These are phyloP conservation scores for Polysphondylium violaceum DNA, from an alignment of 78 protist species.

Conservation along the genomic window DNA sequence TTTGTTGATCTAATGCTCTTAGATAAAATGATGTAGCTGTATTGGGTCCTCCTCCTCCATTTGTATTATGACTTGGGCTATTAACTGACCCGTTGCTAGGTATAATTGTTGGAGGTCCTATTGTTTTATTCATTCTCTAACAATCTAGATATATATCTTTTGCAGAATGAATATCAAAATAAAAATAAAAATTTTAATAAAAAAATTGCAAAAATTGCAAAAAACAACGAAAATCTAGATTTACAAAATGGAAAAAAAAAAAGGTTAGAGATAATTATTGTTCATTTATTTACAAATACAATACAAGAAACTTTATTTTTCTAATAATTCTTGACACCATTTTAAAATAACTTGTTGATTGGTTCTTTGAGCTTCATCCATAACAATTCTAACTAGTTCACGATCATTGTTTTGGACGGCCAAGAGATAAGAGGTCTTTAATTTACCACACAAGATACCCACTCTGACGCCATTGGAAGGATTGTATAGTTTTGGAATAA, in stretches of 20 bases:
- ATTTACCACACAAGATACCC: slow-evolving; percentile 56
- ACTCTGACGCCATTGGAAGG: slow-evolving; percentile 38
- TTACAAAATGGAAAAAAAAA: too few species aligned
- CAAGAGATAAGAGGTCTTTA: slow-evolving; percentile 70
- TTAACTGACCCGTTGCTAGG: not conserved
- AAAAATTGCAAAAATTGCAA: too few species aligned
- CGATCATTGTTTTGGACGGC: slow-evolving; percentile 65
- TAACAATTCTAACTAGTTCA: slow-evolving; percentile 40
- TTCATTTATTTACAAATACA: too few species aligned
- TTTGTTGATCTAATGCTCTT: slow-evolving; percentile 7
- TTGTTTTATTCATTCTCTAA: slow-evolving; percentile 15
- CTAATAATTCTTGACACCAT: slow-evolving; percentile 59
- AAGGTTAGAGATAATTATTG: too few species aligned
- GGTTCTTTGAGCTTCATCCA: slow-evolving; percentile 75
- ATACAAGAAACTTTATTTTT: too few species aligned
- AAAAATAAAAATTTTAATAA: too few species aligned
- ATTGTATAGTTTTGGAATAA: slow-evolving; percentile 31
- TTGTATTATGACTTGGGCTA: not conserved
- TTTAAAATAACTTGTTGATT: slow-evolving; percentile 36
- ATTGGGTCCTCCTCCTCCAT: not conserved
- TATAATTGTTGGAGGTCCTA: slow-evolving; percentile 8
- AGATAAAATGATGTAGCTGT: not conserved
- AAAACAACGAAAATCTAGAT: too few species aligned
- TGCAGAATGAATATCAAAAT: too few species aligned
- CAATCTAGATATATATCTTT: too few species aligned